Evolutionary conservation across 2,329 filamentous ascomycete genomes (phyloP).

Genomic region (Claviceps africana): DNA sequence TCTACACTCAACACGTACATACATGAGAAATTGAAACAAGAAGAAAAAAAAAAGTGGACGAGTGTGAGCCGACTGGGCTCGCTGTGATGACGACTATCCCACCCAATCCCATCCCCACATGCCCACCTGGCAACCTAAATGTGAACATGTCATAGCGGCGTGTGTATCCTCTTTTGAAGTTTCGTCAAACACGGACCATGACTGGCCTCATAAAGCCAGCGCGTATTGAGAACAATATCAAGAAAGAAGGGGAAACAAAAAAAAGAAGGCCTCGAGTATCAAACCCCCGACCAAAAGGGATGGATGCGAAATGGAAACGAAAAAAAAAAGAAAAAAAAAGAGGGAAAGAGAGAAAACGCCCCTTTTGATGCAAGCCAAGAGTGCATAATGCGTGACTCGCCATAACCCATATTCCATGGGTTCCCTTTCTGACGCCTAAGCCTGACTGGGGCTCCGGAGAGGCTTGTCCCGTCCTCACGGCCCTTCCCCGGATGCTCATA

Average conservation of each 20-base stretch:
- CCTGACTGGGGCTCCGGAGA: not conserved
- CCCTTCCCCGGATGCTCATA: slow-evolving; percentile 1
- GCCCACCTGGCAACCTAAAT: not conserved
- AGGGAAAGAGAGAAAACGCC: not conserved
- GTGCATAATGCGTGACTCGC: not conserved
- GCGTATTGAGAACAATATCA: not conserved
- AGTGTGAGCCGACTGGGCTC: not conserved
- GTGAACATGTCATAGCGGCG: slow-evolving; percentile 4
- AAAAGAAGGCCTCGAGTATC: not conserved
- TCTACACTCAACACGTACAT: not conserved
- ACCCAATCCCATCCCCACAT: not conserved
- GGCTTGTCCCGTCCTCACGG: not conserved
- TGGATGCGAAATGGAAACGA: not conserved
- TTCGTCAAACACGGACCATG: not conserved
- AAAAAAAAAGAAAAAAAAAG: not conserved
- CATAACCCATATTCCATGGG: not conserved
- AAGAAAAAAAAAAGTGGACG: not conserved
- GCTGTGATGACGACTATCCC: not conserved
- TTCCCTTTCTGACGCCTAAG: slow-evolving; percentile 3
- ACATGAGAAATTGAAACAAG: not conserved
- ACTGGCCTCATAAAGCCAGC: not conserved
- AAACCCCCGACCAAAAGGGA: not conserved
- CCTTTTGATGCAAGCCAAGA: not conserved
- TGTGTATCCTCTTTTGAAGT: not conserved
- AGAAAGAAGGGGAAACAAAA: not conserved